phyloP scores from a whole-genome alignment of 345 rosid species.

The Eucalyptus viminalis region DNA sequence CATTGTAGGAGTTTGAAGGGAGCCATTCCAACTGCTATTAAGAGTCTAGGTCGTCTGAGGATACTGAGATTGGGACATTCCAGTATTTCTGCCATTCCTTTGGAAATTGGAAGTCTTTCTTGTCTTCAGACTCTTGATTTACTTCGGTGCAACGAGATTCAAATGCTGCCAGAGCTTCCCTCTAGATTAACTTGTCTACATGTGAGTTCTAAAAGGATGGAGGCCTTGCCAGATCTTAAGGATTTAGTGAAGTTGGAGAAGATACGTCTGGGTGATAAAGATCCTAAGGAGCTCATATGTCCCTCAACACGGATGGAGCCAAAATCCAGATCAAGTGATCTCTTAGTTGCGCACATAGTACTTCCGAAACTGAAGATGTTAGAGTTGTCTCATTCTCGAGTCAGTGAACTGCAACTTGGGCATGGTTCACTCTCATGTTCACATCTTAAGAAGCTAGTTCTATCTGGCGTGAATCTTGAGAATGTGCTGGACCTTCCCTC shows the following conservation, averaged over 20 bases:
- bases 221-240: neutral
- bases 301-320: neutral
- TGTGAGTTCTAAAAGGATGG: neutral
- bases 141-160: neutral
- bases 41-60: neutral
- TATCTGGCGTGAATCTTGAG: neutral
- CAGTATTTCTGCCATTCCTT: neutral
- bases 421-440: neutral
- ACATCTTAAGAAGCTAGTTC: neutral
- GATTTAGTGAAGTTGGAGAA: neutral
- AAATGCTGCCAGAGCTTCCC: too few species aligned
- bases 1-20: neutral
- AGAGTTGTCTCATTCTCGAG: neutral
- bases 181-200: neutral
- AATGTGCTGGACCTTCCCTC: neutral
- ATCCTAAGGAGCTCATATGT: neutral
- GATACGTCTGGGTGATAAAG: neutral
- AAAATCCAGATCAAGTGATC: neutral
- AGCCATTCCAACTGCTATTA: neutral
- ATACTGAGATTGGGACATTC: neutral
- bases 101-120: neutral
- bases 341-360: neutral
- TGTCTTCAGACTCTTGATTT: neutral
- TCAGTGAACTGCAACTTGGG: rapidly evolving
- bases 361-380: neutral